phyloP scores from a whole-genome alignment of 225 moss, liverwort and hornwort species.

The Ulota crispa region DNA sequence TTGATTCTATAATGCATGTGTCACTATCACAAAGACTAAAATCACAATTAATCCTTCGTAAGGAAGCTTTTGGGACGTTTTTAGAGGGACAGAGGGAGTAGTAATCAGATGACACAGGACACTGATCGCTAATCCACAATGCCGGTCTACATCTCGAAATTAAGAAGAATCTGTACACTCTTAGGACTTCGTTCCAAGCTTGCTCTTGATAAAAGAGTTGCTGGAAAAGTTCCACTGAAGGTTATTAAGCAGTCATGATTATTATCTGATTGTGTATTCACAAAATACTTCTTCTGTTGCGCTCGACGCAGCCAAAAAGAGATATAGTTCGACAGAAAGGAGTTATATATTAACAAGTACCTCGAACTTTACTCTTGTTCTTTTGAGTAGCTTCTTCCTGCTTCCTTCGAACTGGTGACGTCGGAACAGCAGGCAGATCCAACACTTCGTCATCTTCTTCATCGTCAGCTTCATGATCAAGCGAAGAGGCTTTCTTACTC shows the following conservation, averaged over 20 bases:
- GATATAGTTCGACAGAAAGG: neutral
- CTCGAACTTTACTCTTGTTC: conserved; percentile 49
- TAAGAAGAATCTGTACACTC: neutral
- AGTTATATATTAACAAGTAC: conserved; percentile 27
- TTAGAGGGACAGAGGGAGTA: too few species aligned
- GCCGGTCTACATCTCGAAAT: neutral
- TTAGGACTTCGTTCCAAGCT: neutral
- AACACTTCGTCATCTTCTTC: conserved; percentile 66
- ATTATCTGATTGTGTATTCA: neutral
- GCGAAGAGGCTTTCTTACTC: conserved; percentile 13
- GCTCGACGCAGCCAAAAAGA: neutral
- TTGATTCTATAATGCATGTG: too few species aligned
- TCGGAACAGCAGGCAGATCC: conserved; percentile 79
- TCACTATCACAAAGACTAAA: too few species aligned
- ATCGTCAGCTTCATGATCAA: conserved; percentile 35
- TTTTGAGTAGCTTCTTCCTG: conserved; percentile 43
- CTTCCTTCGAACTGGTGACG: conserved; percentile 59
- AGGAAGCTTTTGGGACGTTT: too few species aligned
- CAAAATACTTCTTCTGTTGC: neutral
- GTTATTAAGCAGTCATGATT: neutral
- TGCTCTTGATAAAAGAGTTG: neutral
- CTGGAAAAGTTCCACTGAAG: neutral
- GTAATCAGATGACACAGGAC: neutral
- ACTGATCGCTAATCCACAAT: neutral
- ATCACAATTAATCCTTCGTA: too few species aligned